Conservation (phyloP, 2,329 filamentous ascomycete genomes). For the Epichloe uncinata region DNA sequence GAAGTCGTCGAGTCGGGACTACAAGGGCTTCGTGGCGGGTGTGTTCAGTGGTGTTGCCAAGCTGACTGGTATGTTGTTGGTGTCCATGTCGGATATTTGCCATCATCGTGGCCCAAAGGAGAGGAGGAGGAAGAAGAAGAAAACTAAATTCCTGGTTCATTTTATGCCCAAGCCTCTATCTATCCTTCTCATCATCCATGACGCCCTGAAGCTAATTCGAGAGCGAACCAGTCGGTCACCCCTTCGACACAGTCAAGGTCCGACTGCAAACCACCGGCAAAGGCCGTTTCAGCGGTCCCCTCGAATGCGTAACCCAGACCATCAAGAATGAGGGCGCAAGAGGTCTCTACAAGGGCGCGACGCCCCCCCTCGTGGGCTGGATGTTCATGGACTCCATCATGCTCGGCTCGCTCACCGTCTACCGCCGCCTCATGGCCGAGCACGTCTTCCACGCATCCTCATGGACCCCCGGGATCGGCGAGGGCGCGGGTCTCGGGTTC, state of each 20-base stretch:
- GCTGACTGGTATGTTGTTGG: conserved; percentile 51
- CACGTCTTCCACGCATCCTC: conserved; percentile 52
- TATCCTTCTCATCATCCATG: no score
- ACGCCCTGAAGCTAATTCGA: no score
- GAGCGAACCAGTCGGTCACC: conserved; percentile 40
- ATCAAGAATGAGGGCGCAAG: conserved; percentile 70
- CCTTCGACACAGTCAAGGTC: conserved; percentile 95
- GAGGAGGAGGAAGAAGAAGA: neutral
- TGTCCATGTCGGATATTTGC: no score
- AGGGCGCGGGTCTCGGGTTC: conserved; percentile 9
- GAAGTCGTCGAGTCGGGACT: conserved; percentile 33
- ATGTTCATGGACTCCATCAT: conserved; percentile 94
- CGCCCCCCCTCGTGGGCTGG: conserved; percentile 81
- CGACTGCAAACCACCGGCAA: conserved; percentile 76
- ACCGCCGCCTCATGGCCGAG: conserved; percentile 71
- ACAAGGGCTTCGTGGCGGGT: conserved; percentile 96
- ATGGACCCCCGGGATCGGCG: conserved; percentile 15
- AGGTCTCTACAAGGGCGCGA: conserved; percentile 89
- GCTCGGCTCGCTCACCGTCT: conserved; percentile 83
- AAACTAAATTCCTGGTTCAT: no score
- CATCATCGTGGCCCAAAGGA: neutral
- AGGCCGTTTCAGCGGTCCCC: conserved; percentile 68
- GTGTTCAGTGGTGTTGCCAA: conserved; percentile 91
- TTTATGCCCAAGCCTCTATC: no score
- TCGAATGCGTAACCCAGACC: conserved; percentile 77